phyloP scores from a whole-genome alignment of 2,329 filamentous ascomycete species.

The Pseudogymnoascus sp. region DNA sequence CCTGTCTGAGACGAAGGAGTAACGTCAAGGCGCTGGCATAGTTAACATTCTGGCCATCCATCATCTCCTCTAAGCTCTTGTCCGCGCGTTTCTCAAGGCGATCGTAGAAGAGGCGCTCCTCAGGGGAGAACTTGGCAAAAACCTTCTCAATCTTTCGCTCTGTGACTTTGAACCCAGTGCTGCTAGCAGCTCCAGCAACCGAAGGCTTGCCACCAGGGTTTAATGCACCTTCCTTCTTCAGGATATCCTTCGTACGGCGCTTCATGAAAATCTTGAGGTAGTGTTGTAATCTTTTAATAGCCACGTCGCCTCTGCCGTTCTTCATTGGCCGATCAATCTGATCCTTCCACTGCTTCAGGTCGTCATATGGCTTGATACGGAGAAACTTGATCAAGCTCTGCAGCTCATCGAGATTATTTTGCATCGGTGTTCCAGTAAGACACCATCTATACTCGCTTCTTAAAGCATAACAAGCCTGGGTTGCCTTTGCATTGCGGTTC shows the following conservation, averaged over 20 bases:
- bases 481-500: constrained; percentile 92
- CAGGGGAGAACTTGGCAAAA: constrained; percentile 67
- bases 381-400: constrained; percentile 92
- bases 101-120: constrained; percentile 81
- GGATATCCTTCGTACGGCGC: constrained; percentile 92
- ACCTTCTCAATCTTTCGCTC: constrained; percentile 83
- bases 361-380: constrained; percentile 83
- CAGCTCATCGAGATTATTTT: constrained; percentile 95
- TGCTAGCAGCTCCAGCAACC: constrained; percentile 40
- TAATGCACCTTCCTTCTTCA: constrained; percentile 78
- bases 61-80: constrained; percentile 80
- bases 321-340: constrained; percentile 88
- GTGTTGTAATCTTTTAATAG: constrained; percentile 78
- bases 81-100: constrained; percentile 79
- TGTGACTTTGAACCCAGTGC: constrained; percentile 79
- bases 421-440: constrained; percentile 91
- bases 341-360: constrained; percentile 81
- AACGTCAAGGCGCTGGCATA: constrained; percentile 92
- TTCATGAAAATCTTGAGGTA: constrained; percentile 95
- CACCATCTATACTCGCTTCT: constrained; percentile 91
- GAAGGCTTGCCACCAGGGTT: constrained; percentile 65
- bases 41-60: constrained; percentile 70
- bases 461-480: constrained; percentile 83
- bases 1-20: constrained; percentile 82
- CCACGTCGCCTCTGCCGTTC: constrained; percentile 80